Evolutionary conservation across 495 filamentous ascomycete species (phyloP).

Genomic region (Pseudevernia furfuracea): DNA sequence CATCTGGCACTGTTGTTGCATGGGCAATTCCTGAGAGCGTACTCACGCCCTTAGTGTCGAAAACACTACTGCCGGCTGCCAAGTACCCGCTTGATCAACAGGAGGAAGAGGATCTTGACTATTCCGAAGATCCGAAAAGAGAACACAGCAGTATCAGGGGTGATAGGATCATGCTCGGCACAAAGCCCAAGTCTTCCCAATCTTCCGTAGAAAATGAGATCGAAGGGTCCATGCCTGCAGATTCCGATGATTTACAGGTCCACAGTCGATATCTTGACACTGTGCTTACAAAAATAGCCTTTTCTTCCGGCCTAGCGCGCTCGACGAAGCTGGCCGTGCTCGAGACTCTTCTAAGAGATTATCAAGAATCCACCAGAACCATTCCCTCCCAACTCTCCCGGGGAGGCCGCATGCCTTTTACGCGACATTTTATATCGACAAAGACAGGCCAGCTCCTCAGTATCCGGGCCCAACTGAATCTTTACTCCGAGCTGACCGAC

Average conservation of each 20-base stretch:
- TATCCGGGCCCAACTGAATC: conserved; percentile 86
- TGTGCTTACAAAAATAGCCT: conserved; percentile 87
- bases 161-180: conserved; percentile 84
- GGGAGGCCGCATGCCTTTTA: conserved; percentile 60
- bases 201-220: conserved; percentile 4
- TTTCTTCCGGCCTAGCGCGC: conserved; percentile 88
- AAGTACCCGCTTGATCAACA: conserved; percentile 60
- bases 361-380: conserved; percentile 72
- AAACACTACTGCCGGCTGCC: conserved; percentile 66
- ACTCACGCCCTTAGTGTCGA: conserved; percentile 63
- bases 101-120: conserved; percentile 89
- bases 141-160: conserved; percentile 76
- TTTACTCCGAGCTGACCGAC: conserved; percentile 95
- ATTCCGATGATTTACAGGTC: conserved; percentile 27
- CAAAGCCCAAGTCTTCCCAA: conserved; percentile 38
- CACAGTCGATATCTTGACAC: conserved; percentile 53
- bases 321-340: conserved; percentile 95
- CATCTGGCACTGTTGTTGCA: conserved; percentile 87
- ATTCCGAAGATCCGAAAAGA: conserved; percentile 62
- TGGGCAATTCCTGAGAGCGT: conserved; percentile 75
- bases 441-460: conserved; percentile 92
- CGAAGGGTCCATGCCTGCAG: conserved; percentile 16
- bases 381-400: conserved; percentile 68
- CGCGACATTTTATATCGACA: conserved; percentile 70
- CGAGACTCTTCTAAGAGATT: conserved; percentile 71